phyloP scores from a whole-genome alignment of 1,284 basidiomycete genomes.

The Leccinum pallidistipes region DNA sequence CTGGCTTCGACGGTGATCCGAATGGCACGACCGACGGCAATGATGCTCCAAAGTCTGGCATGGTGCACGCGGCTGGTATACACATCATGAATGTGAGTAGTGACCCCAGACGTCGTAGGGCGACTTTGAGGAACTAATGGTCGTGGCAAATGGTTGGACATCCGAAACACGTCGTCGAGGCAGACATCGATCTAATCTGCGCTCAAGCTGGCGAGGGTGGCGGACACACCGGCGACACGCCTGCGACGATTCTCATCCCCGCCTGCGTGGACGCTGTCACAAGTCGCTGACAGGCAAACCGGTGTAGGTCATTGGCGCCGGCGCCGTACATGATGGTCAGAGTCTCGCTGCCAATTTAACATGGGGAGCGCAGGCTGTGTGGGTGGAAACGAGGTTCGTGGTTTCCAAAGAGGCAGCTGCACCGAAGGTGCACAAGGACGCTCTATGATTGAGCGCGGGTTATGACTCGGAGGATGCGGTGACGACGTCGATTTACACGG shows the following conservation, averaged over 20 bases:
- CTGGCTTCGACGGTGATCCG: not conserved
- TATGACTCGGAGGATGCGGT: conserved; percentile 62
- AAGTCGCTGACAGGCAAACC: conserved; percentile 78
- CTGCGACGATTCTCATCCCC: conserved; percentile 75
- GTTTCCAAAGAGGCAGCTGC: conserved; percentile 80
- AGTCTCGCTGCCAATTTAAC: conserved; percentile 81
- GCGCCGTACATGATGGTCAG: conserved; percentile 84
- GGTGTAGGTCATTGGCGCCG: conserved; percentile 82
- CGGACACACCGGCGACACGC: conserved; percentile 76
- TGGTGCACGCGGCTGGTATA: conserved; percentile 70
- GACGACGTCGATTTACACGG: conserved; percentile 83
- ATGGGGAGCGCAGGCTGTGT: conserved; percentile 81
- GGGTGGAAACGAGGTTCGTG: conserved; percentile 86
- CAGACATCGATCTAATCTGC: conserved; percentile 85
- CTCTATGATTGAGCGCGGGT: conserved; percentile 54
- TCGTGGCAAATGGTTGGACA: conserved; percentile 79
- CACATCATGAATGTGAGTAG: conserved; percentile 74
- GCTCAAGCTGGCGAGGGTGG: conserved; percentile 89
- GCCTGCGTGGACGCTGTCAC: conserved; percentile 67
- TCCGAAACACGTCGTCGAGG: conserved; percentile 82
- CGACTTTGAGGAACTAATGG: not conserved
- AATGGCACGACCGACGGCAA: not conserved
- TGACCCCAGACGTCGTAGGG: not conserved
- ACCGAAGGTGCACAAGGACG: conserved; percentile 81
- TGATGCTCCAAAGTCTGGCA: not conserved